A percentile compares a stretch with the other conserved stretches of the same genome.
These are phyloP conservation scores for Aspergillus awamori DNA, from an alignment of 2,329 filamentous ascomycete genomes.

Conservation along the genomic window DNA sequence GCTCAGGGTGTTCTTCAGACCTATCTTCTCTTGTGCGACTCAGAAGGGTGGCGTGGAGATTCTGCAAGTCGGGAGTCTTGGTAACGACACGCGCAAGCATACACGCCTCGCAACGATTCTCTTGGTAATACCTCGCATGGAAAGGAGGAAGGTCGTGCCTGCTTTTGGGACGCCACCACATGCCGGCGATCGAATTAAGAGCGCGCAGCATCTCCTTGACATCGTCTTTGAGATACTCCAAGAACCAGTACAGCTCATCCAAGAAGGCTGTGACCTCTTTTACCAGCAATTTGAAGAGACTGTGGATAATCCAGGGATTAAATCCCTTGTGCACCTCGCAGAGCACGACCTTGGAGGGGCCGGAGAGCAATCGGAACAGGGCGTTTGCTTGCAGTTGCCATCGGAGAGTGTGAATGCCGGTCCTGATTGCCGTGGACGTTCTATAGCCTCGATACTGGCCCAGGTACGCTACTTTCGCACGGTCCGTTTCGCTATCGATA, in stretches of 20 bases:
- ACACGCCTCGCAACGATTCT: constrained; percentile 42
- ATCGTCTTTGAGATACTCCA: constrained; percentile 13
- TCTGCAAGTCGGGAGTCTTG: constrained; percentile 29
- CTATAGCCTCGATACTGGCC: too few relatives aligned
- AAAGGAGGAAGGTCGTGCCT: background rate
- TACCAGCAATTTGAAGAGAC: constrained; percentile 25
- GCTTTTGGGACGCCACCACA: constrained; percentile 33
- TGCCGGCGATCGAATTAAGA: constrained; percentile 32
- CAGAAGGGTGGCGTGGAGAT: constrained; percentile 34
- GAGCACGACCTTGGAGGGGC: constrained; percentile 8
- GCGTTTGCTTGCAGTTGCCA: too few relatives aligned
- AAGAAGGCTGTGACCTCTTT: constrained; percentile 31
- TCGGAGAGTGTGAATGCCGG: too few relatives aligned
- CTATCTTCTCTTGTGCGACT: constrained; percentile 33
- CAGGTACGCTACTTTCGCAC: too few relatives aligned
- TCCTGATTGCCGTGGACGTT: too few relatives aligned
- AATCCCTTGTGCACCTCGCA: constrained; percentile 28
- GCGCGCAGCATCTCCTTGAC: constrained; percentile 19
- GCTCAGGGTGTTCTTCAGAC: constrained; percentile 25
- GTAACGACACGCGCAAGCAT: constrained; percentile 38
- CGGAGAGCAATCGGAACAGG: too few relatives aligned
- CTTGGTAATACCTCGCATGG: constrained; percentile 32
- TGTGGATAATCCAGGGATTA: constrained; percentile 27
- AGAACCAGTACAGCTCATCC: constrained; percentile 23
- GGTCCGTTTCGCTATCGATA: too few relatives aligned